Conservation (phyloP, 352 stramenopile species). For the Pythium monospermum region DNA sequence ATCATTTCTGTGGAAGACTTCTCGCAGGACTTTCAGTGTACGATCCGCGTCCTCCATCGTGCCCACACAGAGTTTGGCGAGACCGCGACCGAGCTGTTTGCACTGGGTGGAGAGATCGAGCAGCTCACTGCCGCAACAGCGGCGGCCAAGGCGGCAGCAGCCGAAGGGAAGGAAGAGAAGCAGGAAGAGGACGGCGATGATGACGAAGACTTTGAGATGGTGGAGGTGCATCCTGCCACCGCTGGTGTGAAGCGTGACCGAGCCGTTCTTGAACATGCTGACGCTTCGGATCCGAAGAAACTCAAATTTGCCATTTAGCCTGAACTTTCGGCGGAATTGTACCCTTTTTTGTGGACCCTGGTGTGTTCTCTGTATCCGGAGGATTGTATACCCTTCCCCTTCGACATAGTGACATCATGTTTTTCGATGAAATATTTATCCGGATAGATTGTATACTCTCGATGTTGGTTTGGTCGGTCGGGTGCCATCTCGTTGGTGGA, state of each 20-base stretch:
- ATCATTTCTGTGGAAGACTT: slow-evolving; percentile 94
- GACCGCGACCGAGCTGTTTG: slow-evolving; percentile 67
- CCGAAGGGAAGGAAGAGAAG: slow-evolving; percentile 24
- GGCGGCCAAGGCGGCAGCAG: slow-evolving; percentile 6
- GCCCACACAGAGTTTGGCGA: slow-evolving; percentile 61
- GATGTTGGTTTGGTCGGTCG: slow-evolving; percentile 8
- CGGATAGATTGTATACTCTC: slow-evolving; percentile 9
- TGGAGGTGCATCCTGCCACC: slow-evolving; percentile 10
- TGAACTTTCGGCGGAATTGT: no score
- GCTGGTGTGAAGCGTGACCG: slow-evolving; percentile 8
- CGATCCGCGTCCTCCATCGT: slow-evolving; percentile 72
- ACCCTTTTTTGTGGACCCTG: no score
- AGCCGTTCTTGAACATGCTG: slow-evolving; percentile 7
- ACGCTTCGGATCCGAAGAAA: slow-evolving; percentile 6
- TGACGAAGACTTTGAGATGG: slow-evolving; percentile 33
- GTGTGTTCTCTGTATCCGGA: no score
- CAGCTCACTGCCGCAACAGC: slow-evolving; percentile 34
- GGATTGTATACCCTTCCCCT: no score
- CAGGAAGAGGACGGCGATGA: slow-evolving; percentile 32
- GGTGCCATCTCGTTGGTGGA: slow-evolving; percentile 15
- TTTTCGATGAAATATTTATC: slow-evolving; percentile 12
- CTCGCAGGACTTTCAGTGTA: slow-evolving; percentile 90
- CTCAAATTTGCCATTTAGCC: slow-evolving; percentile 7
- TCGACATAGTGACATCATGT: no score
- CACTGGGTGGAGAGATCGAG: slow-evolving; percentile 61